Evolutionary conservation across 1,139 yeast genomes (phyloP), one percentile per base, ranked within the genome.

Genomic region (Geotrichum candidum): DNA sequence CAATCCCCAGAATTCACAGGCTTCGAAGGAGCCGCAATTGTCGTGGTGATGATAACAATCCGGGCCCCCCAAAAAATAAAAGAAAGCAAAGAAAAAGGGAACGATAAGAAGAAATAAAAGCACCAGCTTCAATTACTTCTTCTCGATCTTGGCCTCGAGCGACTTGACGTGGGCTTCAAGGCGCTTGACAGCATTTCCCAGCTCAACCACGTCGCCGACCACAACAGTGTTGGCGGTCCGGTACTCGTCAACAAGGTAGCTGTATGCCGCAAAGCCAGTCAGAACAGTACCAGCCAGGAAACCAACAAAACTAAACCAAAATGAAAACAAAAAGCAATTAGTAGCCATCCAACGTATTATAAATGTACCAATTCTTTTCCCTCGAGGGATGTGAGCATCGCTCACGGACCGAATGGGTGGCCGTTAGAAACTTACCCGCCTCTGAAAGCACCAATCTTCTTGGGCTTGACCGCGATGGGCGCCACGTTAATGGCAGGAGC

Each of bases 221-320:
- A 90, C 83, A 27, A 87, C 88, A 68, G 82, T 82, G 73, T 86
- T 88, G 68, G 94, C 84, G 64, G 81, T 77, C 71, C 87, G 85
- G 80, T 88, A 88, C 74, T 88, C 90, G 69, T 88, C 95, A 64
- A 89, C 77, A 67, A 89, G 79, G 74, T 88, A 90, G 74, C 84
- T 87, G 77, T 89, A 90, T 13, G 94, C 85, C 10, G 84, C 89
- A 61, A 82, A 83, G 1, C 96, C 94, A 31, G 96, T 87, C 65
- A 80, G 74, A 29, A 90, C 80, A 54, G 87, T 88, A 55, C 96
- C 96, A 51, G 86, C 78, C 64, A 90, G 80, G 74, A 90, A 90
- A 1, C 96, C 96, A 61, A 86, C 75, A 59, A 86, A 75, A 2
- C 88, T 88, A 15, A 7, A 48, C 11, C 2, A 54, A 22, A 13